Evolutionary conservation across 805 yeast genomes (phyloP), one percentile per base, ranked within the genome.

Genomic region (Maudiozyma serrabonitensis): DNA sequence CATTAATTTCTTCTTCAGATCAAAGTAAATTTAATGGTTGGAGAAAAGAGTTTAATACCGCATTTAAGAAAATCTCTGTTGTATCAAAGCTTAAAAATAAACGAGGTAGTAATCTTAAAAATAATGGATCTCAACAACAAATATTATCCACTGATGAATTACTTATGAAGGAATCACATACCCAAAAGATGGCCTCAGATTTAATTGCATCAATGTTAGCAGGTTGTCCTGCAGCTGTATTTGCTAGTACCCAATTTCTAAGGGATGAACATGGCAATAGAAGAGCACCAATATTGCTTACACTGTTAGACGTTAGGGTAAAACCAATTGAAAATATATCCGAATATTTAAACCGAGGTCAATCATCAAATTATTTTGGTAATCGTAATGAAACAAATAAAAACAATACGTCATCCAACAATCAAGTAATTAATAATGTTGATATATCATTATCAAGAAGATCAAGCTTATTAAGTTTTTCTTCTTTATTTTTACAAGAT

Each of bases 221-320:
- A 4, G 95, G 86, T 11, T 73, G 82, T 12, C 90, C 96, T 0
- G 84, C 87, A 2, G 82, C 87, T 0, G 69, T 87, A 50, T 72
- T 88, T 50, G 72, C 88, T 5, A 88, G 93, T 4, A 79, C 95
- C 1, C 76, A 82, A 38, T 79, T 93, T 52, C 72, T 82, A 43
- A 76, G 79, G 47, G 96, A 89, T 63, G 95, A 87, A 52, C 78
- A 75, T 55, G 87, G 86, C 1, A 75, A 76, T 3, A 77, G 82
- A 49, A 77, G 96, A 52, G 93, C 95, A 0, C 96, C 99, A 1
- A 72, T 91, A 34, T 65, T 93, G 40, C 67, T 89, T 39, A 82
- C 86, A 16, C 78, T 89, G 64, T 60, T 93, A 23, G 84, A 87
- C 6, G 72, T 89, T 41, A 74, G 76, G 41, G 73, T 93, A 4